Percentiles rank a stretch among this genome's conserved stretches.
Evolutionary conservation across 176 grass and related monocot genomes (phyloP).

Genomic region (Alloteropsis semialata): DNA sequence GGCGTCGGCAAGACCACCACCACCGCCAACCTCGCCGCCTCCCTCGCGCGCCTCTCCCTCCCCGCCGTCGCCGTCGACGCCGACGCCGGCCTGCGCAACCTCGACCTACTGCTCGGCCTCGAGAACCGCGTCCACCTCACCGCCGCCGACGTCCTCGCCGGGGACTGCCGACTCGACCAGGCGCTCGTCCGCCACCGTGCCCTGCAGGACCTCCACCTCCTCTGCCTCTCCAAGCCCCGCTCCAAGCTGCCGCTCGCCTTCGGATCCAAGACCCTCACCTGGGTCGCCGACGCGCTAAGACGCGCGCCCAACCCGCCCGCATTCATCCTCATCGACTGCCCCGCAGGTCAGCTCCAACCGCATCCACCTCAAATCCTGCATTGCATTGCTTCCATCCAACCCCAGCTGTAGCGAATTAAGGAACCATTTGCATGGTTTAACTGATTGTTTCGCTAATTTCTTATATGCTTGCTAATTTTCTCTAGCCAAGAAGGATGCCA

Average conservation of each 20-base stretch:
- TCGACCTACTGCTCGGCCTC: conserved; percentile 88
- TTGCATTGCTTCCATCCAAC: not conserved
- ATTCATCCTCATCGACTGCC: conserved; percentile 75
- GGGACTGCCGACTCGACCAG: conserved; percentile 96
- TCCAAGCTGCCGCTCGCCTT: conserved; percentile 93
- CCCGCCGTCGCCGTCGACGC: conserved; percentile 74
- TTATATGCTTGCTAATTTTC: not conserved
- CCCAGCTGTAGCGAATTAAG: not conserved
- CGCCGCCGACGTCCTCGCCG: conserved; percentile 84
- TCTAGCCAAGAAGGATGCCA: too few species aligned
- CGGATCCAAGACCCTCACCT: conserved; percentile 91
- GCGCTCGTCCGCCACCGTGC: conserved; percentile 84
- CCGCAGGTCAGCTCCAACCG: conserved; percentile 31
- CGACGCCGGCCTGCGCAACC: conserved; percentile 86
- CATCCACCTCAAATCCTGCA: not conserved
- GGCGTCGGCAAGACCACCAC: conserved; percentile 96
- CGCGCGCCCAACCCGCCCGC: conserved; percentile 47
- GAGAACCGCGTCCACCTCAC: conserved; percentile 94
- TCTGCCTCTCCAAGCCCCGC: conserved; percentile 93
- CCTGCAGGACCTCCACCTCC: conserved; percentile 71
- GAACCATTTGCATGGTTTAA: not conserved
- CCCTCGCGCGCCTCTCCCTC: conserved; percentile 81
- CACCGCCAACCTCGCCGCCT: conserved; percentile 80
- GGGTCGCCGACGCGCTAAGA: conserved; percentile 71
- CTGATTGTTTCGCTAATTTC: not conserved